These are phyloP conservation scores for Rhodocollybia butyracea DNA, from an alignment of 768 basidiomycete genomes.

Conservation along the genomic window DNA sequence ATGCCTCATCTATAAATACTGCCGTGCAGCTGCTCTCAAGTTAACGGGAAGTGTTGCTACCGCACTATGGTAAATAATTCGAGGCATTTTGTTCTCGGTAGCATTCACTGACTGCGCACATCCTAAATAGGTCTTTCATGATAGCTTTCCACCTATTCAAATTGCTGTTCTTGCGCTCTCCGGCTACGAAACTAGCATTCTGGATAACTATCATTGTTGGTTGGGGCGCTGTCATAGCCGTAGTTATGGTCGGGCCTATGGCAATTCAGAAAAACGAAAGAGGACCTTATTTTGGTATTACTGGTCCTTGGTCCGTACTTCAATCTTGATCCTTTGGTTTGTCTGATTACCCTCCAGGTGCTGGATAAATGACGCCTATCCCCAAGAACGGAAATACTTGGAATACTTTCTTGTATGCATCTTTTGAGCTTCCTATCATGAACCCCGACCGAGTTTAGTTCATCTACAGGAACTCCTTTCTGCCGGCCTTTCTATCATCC, in stretches of 20 bases:
- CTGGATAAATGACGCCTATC: conserved; percentile 40
- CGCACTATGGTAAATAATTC: conserved; percentile 31
- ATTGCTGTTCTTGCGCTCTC: conserved; percentile 33
- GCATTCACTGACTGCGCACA: neutral
- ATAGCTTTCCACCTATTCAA: conserved; percentile 16
- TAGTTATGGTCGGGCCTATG: conserved; percentile 33
- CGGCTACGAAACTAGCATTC: conserved; percentile 16
- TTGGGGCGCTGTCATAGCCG: conserved; percentile 28
- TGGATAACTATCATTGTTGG: conserved; percentile 18
- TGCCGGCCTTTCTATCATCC: conserved; percentile 18
- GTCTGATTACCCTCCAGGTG: conserved; percentile 18
- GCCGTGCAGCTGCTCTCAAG: conserved; percentile 28
- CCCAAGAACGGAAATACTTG: conserved; percentile 29
- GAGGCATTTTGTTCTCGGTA: neutral
- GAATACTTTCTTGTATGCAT: conserved; percentile 39
- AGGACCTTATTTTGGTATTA: conserved; percentile 39
- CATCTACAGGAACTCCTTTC: conserved; percentile 20
- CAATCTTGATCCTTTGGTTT: neutral
- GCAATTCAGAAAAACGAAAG: conserved; percentile 24
- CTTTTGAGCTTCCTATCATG: neutral
- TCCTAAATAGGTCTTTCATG: conserved; percentile 10
- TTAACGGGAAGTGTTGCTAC: conserved; percentile 38
- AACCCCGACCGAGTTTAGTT: neutral
- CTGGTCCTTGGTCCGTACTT: conserved; percentile 27
- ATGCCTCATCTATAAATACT: neutral